These are phyloP conservation scores for Nigrograna mackinnonii DNA, from an alignment of 2,329 filamentous ascomycete genomes.

Conservation along the genomic window DNA sequence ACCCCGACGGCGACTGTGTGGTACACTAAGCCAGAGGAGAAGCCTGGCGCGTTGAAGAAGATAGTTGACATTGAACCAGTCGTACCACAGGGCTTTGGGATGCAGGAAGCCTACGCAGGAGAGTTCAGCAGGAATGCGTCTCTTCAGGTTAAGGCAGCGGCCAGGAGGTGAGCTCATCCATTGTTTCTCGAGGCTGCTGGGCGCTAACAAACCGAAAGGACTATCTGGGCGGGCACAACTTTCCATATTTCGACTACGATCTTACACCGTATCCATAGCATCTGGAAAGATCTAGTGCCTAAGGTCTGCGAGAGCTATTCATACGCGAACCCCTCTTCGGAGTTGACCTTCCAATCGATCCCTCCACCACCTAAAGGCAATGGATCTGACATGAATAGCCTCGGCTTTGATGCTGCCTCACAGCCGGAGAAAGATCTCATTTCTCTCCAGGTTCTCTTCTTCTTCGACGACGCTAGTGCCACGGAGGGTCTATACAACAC, in stretches of 20 bases:
- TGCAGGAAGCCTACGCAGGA: conserved; percentile 16
- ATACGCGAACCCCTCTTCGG: conserved; percentile 10
- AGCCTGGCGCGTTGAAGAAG: conserved; percentile 16
- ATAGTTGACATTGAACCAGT: conserved; percentile 19
- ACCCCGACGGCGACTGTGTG: conserved; percentile 23
- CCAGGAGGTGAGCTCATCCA: conserved; percentile 11
- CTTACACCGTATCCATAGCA: conserved; percentile 17
- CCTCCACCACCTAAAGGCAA: conserved; percentile 17
- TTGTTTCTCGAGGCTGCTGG: conserved; percentile 1
- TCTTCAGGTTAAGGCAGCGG: conserved; percentile 8
- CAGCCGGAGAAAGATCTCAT: conserved; percentile 17
- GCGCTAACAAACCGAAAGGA: too few relatives aligned
- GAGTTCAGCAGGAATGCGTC: conserved; percentile 26
- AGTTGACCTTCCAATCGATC: conserved; percentile 25
- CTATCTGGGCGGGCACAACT: conserved; percentile 28
- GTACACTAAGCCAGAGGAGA: conserved; percentile 21
- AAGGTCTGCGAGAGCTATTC: conserved; percentile 16
- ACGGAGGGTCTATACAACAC: conserved; percentile 16
- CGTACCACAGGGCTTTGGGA: conserved; percentile 17
- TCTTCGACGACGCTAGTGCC: conserved; percentile 16
- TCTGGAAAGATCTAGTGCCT: conserved; percentile 20
- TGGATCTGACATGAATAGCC: conserved; percentile 14
- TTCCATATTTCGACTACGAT: conserved; percentile 21
- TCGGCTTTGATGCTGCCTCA: conserved; percentile 17
- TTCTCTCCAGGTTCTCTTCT: conserved; percentile 25